A percentile compares a stretch with the other conserved stretches of the same genome.
These are phyloP conservation scores for Alternaria incomplexa DNA, from an alignment of 2,329 filamentous ascomycete genomes.

Conservation along the genomic window DNA sequence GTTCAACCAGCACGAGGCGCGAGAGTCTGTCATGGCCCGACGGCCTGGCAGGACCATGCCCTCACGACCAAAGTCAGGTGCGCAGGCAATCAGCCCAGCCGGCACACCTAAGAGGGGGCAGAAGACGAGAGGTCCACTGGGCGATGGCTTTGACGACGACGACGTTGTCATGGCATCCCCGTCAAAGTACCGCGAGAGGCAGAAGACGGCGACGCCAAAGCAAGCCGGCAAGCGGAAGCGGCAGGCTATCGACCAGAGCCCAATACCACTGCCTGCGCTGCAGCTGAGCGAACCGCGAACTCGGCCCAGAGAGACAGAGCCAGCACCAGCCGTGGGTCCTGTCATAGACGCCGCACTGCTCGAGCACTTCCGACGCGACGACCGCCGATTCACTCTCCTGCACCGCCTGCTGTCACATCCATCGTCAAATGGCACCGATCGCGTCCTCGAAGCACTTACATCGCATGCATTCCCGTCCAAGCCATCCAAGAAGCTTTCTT, in stretches of 20 bases:
- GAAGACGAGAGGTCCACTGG: slow-evolving; percentile 61
- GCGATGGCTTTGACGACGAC: slow-evolving; percentile 79
- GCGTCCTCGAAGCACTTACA: slow-evolving; percentile 72
- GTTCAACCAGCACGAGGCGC: slow-evolving; percentile 74
- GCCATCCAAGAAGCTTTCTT: slow-evolving; percentile 61
- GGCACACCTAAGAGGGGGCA: slow-evolving; percentile 67
- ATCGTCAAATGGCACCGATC: slow-evolving; percentile 60
- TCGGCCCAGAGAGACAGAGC: slow-evolving; percentile 48
- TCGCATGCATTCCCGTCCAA: slow-evolving; percentile 70
- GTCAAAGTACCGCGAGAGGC: slow-evolving; percentile 55
- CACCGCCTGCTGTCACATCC: slow-evolving; percentile 70
- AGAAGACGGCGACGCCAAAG: slow-evolving; percentile 66
- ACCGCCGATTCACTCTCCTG: slow-evolving; percentile 54
- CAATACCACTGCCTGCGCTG: slow-evolving; percentile 61
- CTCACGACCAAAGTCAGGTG: slow-evolving; percentile 30
- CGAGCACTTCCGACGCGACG: slow-evolving; percentile 47
- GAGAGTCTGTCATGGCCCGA: slow-evolving; percentile 58
- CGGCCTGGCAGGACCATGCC: slow-evolving; percentile 48
- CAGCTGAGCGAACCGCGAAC: slow-evolving; percentile 51
- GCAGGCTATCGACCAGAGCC: slow-evolving; percentile 66
- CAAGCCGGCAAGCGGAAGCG: slow-evolving; percentile 72
- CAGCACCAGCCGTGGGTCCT: neutral
- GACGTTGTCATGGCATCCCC: slow-evolving; percentile 64
- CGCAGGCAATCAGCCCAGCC: slow-evolving; percentile 37
- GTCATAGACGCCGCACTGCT: slow-evolving; percentile 41